Evolutionary conservation across 2,329 filamentous ascomycete species (phyloP).

Genomic region (Colletotrichum viniferum): DNA sequence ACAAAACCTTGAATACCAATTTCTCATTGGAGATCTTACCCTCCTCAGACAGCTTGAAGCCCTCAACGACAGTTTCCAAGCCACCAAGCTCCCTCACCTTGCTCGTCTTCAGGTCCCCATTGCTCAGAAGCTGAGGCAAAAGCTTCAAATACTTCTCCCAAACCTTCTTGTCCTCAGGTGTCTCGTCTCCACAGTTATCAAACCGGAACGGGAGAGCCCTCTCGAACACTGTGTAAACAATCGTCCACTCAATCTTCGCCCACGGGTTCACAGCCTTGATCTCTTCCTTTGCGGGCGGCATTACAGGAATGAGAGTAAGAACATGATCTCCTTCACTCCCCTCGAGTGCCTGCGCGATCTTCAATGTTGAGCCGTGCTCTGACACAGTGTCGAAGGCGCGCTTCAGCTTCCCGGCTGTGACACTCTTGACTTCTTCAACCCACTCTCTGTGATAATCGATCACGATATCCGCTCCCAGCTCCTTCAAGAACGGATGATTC

Average conservation of each 20-base stretch:
- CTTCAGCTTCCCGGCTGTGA: slow-evolving; percentile 15
- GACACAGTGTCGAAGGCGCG: slow-evolving; percentile 33
- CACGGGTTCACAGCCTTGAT: background rate
- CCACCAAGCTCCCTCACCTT: background rate
- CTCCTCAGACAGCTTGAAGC: background rate
- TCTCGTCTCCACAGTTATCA: background rate
- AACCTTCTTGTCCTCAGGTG: background rate
- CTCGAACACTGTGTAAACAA: background rate
- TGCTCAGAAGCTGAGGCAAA: background rate
- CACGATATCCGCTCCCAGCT: slow-evolving; percentile 46
- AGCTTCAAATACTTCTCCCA: background rate
- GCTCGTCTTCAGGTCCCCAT: background rate
- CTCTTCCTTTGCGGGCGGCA: background rate
- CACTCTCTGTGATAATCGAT: slow-evolving; percentile 46
- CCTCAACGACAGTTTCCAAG: background rate
- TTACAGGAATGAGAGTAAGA: slow-evolving; percentile 22
- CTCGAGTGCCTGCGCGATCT: slow-evolving; percentile 28
- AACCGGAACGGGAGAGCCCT: background rate
- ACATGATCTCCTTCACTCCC: slow-evolving; percentile 30
- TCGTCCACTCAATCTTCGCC: background rate
- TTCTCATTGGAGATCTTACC: background rate
- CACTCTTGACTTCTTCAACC: background rate
- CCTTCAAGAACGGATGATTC: slow-evolving; percentile 41
- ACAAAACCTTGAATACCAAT: background rate
- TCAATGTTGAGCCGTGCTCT: slow-evolving; percentile 28